Conservation (phyloP, 345 rosid species). For the Eucalyptus albens region DNA sequence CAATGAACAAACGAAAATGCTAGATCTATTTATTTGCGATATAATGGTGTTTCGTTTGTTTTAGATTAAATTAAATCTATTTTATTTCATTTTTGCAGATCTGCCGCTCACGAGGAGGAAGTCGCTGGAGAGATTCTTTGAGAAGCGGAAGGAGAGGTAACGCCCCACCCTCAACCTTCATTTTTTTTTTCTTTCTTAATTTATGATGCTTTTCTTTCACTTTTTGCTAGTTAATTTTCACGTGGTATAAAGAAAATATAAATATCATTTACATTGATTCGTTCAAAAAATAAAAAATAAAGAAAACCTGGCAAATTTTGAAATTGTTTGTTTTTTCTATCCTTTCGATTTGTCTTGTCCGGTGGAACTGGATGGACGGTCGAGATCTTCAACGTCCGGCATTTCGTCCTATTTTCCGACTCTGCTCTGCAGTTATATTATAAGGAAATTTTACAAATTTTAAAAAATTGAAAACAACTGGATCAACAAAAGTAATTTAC, state of each 20-base stretch:
- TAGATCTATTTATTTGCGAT: background rate
- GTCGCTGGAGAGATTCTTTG: constrained; percentile 79
- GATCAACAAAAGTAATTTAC: background rate
- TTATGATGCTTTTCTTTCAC: background rate
- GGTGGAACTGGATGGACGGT: background rate
- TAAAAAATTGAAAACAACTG: background rate
- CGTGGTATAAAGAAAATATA: background rate
- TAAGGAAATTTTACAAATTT: background rate
- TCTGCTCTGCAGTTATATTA: background rate
- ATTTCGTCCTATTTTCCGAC: background rate
- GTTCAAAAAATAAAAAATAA: background rate
- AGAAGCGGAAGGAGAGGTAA: constrained; percentile 92
- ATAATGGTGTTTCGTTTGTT: background rate
- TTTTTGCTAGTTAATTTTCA: background rate
- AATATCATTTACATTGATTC: background rate
- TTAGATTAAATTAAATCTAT: background rate
- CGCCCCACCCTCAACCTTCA: background rate
- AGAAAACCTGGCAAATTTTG: background rate
- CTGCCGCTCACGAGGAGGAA: constrained; percentile 60
- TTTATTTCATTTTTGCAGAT: constrained; percentile 12
- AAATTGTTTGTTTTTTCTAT: background rate
- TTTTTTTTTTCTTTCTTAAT: background rate
- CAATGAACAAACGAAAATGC: background rate
- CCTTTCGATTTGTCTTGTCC: background rate
- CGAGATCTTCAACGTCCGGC: background rate